These are phyloP conservation scores for Pseudocercospora macadamiae DNA, from an alignment of 2,329 filamentous ascomycete species.

Conservation along the genomic window DNA sequence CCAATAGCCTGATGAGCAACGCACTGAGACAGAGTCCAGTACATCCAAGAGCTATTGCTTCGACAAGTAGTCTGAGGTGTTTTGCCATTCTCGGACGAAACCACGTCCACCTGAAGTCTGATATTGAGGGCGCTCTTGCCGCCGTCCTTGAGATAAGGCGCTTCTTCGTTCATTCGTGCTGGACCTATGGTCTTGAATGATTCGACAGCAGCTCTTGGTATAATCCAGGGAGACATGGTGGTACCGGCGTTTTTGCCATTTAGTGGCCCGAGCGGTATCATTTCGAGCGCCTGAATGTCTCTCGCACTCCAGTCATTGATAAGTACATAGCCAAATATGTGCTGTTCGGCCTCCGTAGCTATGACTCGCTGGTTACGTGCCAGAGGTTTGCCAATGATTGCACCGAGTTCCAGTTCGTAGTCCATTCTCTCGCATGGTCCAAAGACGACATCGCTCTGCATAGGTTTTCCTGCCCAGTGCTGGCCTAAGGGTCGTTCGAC, in stretches of 20 bases:
- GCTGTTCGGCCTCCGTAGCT: conserved; percentile 49
- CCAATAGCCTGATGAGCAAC: conserved; percentile 47
- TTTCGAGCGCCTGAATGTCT: conserved; percentile 66
- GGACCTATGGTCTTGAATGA: conserved; percentile 32
- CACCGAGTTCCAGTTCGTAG: conserved; percentile 54
- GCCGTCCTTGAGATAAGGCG: conserved; percentile 31
- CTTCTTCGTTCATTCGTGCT: conserved; percentile 22
- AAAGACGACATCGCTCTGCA: conserved; percentile 55
- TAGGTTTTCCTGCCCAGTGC: conserved; percentile 42
- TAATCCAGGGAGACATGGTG: conserved; percentile 63
- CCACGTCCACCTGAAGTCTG: conserved; percentile 29
- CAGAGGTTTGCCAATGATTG: conserved; percentile 46
- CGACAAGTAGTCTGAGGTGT: conserved; percentile 24
- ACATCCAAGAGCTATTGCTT: conserved; percentile 41
- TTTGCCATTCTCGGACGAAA: conserved; percentile 7
- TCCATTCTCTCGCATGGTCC: conserved; percentile 47
- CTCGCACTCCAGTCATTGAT: conserved; percentile 65
- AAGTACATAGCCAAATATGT: conserved; percentile 64
- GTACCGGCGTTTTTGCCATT: conserved; percentile 65
- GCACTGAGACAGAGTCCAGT: conserved; percentile 49
- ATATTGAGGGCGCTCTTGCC: conserved; percentile 30
- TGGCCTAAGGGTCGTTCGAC: conserved; percentile 55
- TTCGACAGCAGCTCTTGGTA: conserved; percentile 60
- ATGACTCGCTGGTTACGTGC: conserved; percentile 40
- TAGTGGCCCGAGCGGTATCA: conserved; percentile 63